Evolutionary conservation across 225 moss, liverwort and hornwort species (phyloP), one percentile per base, ranked within the genome.

Genomic region (Takakia lepidozioides): DNA sequence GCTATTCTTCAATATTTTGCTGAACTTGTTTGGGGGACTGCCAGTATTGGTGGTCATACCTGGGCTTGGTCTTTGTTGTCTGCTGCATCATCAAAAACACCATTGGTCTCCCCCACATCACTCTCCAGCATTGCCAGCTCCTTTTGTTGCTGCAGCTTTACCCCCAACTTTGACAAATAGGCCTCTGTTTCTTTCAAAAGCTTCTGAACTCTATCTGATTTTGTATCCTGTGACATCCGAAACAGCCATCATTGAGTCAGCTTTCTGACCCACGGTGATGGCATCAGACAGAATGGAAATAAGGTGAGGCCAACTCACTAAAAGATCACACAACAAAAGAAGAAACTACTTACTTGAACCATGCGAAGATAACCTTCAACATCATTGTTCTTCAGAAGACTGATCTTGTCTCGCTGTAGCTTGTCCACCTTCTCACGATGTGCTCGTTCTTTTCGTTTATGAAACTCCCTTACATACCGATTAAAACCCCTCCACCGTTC

Each of bases 331-430:
- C n/a, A n/a, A 25, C 46, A 46, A 51, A 25, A 27, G 27, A 28
- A 52, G 22, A 19, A 57, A 60, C n/a, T 54, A 25, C 69, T 38
- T 55, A 90, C 95, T 87, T 98, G 85, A 64, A 98, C 98, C 98
- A 98, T 98, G 29, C 98, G 98, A 68, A 98, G 87, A 58, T 98
- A 98, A 28, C 98, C 86, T 72, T 87, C 98, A 45, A 98, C 98
- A 64, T 98, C 98, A 54, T 98, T 85, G 56, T 98, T 98, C 65
- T 98, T 98, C 32, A 98, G 73, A 51, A 91, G 78, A 68, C 91
- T 98, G 39, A 98, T 98, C 75, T 85, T 91, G 43, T 98, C 98
- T 25, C 98, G 84, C 59, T 91, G 98, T 57, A 98, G 73, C 56
- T 83, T 87, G 50, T 98, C 98, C 51, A 87, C 73, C 68, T 63